phyloP scores from a whole-genome alignment of 208 protist species.

The Trypanosoma lewisi region DNA sequence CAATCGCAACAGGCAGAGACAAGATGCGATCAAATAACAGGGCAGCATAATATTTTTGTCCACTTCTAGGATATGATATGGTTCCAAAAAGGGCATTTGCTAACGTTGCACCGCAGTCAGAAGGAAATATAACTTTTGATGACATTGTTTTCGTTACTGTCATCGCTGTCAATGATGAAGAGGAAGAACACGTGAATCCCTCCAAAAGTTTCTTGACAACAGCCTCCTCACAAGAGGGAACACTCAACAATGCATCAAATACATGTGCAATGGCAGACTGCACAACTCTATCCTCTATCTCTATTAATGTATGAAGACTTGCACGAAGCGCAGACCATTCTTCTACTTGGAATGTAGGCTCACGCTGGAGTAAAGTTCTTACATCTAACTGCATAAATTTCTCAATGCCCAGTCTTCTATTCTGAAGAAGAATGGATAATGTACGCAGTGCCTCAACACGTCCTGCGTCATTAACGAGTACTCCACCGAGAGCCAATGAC shows the following conservation, averaged over 20 bases:
- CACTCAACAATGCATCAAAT: conserved; percentile 33
- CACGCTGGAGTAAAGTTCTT: conserved; percentile 17
- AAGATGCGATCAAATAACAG: conserved; percentile 54
- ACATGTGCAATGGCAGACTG: conserved; percentile 49
- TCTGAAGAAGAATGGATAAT: conserved; percentile 43
- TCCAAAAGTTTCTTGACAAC: conserved; percentile 19
- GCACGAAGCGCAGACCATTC: conserved; percentile 42
- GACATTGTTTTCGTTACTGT: background rate
- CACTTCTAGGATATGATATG: background rate
- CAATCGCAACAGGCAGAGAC: conserved; percentile 21
- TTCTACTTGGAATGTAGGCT: background rate
- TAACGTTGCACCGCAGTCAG: conserved; percentile 25
- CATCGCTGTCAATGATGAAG: conserved; percentile 24
- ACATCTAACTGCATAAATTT: conserved; percentile 42
- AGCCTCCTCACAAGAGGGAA: conserved; percentile 20
- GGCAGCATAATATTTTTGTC: conserved; percentile 72
- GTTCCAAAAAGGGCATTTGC: conserved; percentile 23
- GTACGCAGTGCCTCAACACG: conserved; percentile 75
- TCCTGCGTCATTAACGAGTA: conserved; percentile 62
- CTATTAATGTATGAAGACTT: conserved; percentile 57
- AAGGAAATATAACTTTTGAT: conserved; percentile 15
- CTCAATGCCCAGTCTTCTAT: conserved; percentile 34
- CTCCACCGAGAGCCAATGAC: conserved; percentile 56
- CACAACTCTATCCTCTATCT: conserved; percentile 48
- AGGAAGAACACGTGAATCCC: conserved; percentile 15